Base-by-base conservation (phyloP, 352 stramenopile genomes). In the Phytophthora tentaculata region DNA sequence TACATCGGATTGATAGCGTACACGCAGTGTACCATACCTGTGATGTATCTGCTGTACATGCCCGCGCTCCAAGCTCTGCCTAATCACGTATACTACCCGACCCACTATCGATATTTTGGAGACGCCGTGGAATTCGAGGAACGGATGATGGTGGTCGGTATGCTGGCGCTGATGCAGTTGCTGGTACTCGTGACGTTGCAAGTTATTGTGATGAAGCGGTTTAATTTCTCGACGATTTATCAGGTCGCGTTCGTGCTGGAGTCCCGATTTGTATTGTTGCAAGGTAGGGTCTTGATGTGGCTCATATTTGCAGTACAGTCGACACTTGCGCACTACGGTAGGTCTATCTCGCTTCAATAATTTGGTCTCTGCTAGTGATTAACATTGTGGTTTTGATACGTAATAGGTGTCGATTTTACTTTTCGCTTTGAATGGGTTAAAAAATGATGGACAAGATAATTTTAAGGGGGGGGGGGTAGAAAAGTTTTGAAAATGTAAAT, bases 181-280 rank as follows among this genome's bases (percentile, higher is more conserved):
- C 1, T 49, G 0, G 20, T 79, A 5, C 41, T 76, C 5, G 12
- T 71, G 2, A 45, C 7, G 8, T 24, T 79, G 26, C 64, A 76
- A 61, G n/a, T 73, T 2, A 66, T 76, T 22, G 58, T 79, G 17
- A 47, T 59, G 3, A 68, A 59, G 16, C 56, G 59, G 7, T 79
- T 79, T 28, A 58, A 63, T 6, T 24, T 79, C 5, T 61, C 72
- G 17, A 59, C 69, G 1, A 58, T 88, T 14, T 77, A 78, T n/a
- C 76, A 83, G n/a, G 52, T 86, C 10, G 76, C 61, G n/a, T 88
- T 88, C 44, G 80, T 88, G 35, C 55, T 85, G 17, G 74, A 89
- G 44, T 73, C 54, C 0, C 73, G 81, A 5, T 69, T 63, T 14
- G 17, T 60, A 0, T 26, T 82, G 9, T 50, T 86, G 7, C 80